These are phyloP conservation scores for Saccharomyces hybrid DNA, from an alignment of 1,139 yeast genomes.

Conservation along the genomic window DNA sequence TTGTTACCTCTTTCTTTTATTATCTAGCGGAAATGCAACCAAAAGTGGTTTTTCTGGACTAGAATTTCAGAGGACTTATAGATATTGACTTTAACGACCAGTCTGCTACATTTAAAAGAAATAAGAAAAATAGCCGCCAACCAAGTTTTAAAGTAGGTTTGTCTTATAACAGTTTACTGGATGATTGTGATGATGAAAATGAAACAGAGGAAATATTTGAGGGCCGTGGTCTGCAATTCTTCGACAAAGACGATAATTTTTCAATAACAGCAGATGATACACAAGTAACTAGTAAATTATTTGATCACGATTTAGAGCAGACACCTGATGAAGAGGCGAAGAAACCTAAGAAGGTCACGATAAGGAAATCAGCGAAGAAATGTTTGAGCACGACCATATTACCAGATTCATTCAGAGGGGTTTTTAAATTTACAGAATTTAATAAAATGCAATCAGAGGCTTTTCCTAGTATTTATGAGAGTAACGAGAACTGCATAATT, in stretches of 20 bases:
- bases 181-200: slow-evolving; percentile 14
- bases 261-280: slow-evolving; percentile 14
- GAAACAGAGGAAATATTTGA: slow-evolving; percentile 4
- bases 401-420: slow-evolving; percentile 27
- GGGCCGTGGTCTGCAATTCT: neutral
- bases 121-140: slow-evolving; percentile 9
- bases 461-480: slow-evolving; percentile 34
- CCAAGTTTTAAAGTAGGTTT: slow-evolving; percentile 18
- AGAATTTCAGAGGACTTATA: neutral
- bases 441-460: slow-evolving; percentile 46
- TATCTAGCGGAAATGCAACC: neutral
- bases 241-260: slow-evolving; percentile 2
- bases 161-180: slow-evolving; percentile 19
- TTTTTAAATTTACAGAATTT: slow-evolving; percentile 37
- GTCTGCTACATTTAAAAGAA: neutral
- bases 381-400: slow-evolving; percentile 12
- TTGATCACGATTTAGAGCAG: neutral
- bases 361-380: neutral
- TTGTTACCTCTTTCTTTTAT: neutral
- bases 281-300: slow-evolving; percentile 4
- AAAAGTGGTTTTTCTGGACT: neutral
- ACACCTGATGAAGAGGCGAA: neutral
- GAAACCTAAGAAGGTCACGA: slow-evolving; percentile 5
- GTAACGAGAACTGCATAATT: slow-evolving; percentile 39
- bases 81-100: neutral